Evolutionary conservation across 2,329 filamentous ascomycete species (phyloP).

Genomic region (Aspergillus neotritici): DNA sequence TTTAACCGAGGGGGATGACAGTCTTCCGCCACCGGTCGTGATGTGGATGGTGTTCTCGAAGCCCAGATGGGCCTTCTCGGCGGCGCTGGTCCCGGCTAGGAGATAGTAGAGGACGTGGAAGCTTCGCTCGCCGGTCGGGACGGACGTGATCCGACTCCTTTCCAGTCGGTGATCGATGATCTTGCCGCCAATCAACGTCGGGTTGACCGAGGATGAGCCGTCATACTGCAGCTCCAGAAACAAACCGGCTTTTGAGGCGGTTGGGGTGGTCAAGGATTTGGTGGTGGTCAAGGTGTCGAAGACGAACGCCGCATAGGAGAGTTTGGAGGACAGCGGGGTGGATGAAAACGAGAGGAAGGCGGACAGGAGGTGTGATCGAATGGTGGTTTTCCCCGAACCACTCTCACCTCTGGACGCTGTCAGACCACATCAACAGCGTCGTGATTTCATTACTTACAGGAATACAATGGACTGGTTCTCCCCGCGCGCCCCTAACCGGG

Average conservation of each 20-base stretch:
- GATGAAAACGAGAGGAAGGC: constrained; percentile 83
- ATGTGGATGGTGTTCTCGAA: constrained; percentile 47
- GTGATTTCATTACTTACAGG: constrained; percentile 57
- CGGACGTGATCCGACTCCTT: constrained; percentile 80
- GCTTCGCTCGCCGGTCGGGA: constrained; percentile 92
- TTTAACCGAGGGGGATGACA: constrained; percentile 49
- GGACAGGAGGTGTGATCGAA: constrained; percentile 81
- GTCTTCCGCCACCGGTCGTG: constrained; percentile 41
- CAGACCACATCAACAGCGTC: constrained; percentile 4
- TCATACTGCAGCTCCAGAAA: constrained; percentile 98
- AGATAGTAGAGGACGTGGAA: constrained; percentile 97
- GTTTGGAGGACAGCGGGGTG: constrained; percentile 85
- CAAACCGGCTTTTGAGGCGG: constrained; percentile 88
- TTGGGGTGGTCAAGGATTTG: constrained; percentile 91
- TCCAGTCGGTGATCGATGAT: constrained; percentile 89
- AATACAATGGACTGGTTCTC: constrained; percentile 94
- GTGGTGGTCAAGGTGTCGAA: constrained; percentile 96
- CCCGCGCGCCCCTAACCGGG: constrained; percentile 75
- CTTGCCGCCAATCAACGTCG: constrained; percentile 87
- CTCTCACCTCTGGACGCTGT: constrained; percentile 73
- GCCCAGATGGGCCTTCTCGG: constrained; percentile 81
- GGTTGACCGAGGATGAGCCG: constrained; percentile 74
- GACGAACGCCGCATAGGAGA: constrained; percentile 88
- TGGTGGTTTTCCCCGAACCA: constrained; percentile 90
- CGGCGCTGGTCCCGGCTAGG: constrained; percentile 80